phyloP scores from a whole-genome alignment of 2,329 filamentous ascomycete genomes.

The Aspergillus transmontanensis region DNA sequence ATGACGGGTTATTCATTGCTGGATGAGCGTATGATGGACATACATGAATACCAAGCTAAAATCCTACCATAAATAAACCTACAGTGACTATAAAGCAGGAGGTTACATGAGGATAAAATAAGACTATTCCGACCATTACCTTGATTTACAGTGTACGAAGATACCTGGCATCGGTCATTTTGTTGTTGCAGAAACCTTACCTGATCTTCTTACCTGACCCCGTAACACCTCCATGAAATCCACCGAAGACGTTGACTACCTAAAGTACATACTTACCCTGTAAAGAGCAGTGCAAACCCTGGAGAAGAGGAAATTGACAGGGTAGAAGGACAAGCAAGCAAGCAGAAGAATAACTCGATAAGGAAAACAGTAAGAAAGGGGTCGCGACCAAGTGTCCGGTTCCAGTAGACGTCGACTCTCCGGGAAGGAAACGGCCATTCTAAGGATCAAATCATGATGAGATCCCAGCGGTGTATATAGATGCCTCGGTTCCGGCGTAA shows the following conservation, averaged over 20 bases:
- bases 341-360: slow-evolving; percentile 20
- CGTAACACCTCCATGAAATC: slow-evolving; percentile 21
- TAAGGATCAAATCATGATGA: slow-evolving; percentile 1
- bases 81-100: neutral
- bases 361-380: slow-evolving; percentile 14
- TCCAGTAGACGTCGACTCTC: slow-evolving; percentile 7
- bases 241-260: slow-evolving; percentile 28
- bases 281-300: slow-evolving; percentile 26
- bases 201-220: slow-evolving; percentile 48
- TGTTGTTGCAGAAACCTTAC: slow-evolving; percentile 39
- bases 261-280: slow-evolving; percentile 50
- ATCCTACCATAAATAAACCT: slow-evolving; percentile 21
- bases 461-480: neutral
- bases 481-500: slow-evolving; percentile 10
- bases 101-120: slow-evolving; percentile 3
- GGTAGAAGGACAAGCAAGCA: slow-evolving; percentile 28
- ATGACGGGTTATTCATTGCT: slow-evolving; percentile 18
- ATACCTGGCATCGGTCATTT: slow-evolving; percentile 29
- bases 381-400: neutral
- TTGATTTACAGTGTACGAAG: slow-evolving; percentile 24
- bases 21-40: slow-evolving; percentile 37
- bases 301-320: slow-evolving; percentile 29
- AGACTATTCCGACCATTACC: slow-evolving; percentile 16
- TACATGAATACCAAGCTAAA: slow-evolving; percentile 33
- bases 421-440: slow-evolving; percentile 2